Base-by-base conservation (phyloP, 768 basidiomycete species). In the Agrocybe praecox region DNA sequence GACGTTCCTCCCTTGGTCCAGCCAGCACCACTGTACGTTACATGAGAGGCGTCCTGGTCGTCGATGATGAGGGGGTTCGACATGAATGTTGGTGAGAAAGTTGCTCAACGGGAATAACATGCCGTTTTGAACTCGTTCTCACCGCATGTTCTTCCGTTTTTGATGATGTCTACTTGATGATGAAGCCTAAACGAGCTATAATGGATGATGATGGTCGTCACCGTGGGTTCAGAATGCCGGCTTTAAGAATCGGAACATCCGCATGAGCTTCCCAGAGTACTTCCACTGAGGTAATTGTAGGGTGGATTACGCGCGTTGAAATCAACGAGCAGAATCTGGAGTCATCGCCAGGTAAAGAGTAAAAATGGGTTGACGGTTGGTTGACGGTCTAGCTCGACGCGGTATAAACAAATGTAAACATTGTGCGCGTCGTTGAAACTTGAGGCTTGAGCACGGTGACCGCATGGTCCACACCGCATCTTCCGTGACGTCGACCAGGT, bases 1-100 rank as follows among this genome's bases (percentile, higher is more conserved):
- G 63, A 3, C 6, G 64, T 60, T 0, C 75, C 76, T 6, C 75
- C 74, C 11, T 22, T 43, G 6, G 53, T 34, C 76, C 76, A 78
- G 12, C 50, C 63, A 12, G 48, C 63, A 8, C 75, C 76, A 23
- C 58, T 69, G 51, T 71, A 72, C 2, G 33, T 54, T 15, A 78
- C 70, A 19, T 63, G 66, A 23, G 67, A 57, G 40, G 53, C 36
- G 53, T 74, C 73, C 48, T 61, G 66, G 62, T 78, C 75, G 62
- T 78, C 75, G 53, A 78, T 72, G 40, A 65, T 61, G 36, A 14
- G 5, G 6, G 59, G 67, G 32, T 54, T 47, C 10, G 63, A 56
- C 66, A 68, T 68, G 49, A 17, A 48, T 8, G 58, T 42, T 22
- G n/a, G 40, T 14, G 47, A 48, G 19, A 46, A 46, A 44, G 52